Evolutionary conservation across 805 yeast species (phyloP), one percentile per base, ranked within the genome.

Genomic region (Starmerella bombi): DNA sequence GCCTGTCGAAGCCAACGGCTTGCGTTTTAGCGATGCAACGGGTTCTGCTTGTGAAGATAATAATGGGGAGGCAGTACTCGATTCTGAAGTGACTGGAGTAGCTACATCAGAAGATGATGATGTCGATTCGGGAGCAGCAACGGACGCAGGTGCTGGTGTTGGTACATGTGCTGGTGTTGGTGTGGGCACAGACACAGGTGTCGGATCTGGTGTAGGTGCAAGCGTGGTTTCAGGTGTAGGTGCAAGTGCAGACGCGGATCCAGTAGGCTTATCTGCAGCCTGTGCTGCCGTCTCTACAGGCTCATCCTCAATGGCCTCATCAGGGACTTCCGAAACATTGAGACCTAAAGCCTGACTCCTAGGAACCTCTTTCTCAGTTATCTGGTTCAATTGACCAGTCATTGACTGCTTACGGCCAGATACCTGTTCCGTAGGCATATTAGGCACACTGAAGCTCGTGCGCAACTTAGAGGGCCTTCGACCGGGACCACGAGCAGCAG

Each of bases 391-490:
- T n/a, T n/a, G n/a, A n/a, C n/a, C n/a, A n/a, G n/a, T n/a, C n/a
- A n/a, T n/a, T n/a, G n/a, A n/a, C n/a, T 8, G n/a, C n/a, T n/a
- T n/a, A n/a, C n/a, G n/a, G n/a, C n/a, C n/a, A 9, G 38, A 10
- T 20, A 32, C 10, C 40, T 15, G 8, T 12, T 20, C 34, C 23
- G 22, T 8, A 15, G 31, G 15, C 17, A 18, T 19, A 21, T 25
- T 20, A 3, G 51, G 49, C 23, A 38, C 41, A 35, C 51, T 48
- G 37, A 48, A 48, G 16, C 46, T 41, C 3, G 48, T 35, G n/a
- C 52, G 53, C 7, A 48, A 44, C 5, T 47, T 41, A 2, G 58
- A 54, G 15, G 49, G 41, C 5, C 55, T 41, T 12, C 55, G 49
- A 15, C 48, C 50, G 10, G 48, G 50, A 1, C 43, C 45, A 14